phyloP scores from a whole-genome alignment of 1,284 basidiomycete species.

The Naganishia cerealis region DNA sequence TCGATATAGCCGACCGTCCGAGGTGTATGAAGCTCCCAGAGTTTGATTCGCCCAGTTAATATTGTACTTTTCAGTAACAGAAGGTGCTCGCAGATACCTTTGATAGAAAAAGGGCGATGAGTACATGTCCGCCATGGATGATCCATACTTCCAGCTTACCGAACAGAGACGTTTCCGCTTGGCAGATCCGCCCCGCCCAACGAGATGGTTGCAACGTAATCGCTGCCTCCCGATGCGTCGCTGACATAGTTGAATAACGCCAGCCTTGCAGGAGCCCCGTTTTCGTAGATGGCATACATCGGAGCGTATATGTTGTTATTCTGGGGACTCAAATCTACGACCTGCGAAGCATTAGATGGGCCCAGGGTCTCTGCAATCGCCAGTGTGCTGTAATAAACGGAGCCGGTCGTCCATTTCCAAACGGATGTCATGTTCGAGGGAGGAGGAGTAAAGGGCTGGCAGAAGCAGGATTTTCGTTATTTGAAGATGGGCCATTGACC shows the following conservation, averaged over 20 bases:
- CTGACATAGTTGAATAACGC: conserved; percentile 67
- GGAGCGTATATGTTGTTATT: conserved; percentile 62
- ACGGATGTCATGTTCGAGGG: conserved; percentile 39
- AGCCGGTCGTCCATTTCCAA: conserved; percentile 54
- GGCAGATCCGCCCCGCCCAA: conserved; percentile 49
- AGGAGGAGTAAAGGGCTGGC: conserved; percentile 55
- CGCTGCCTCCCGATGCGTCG: conserved; percentile 55
- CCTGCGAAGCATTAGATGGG: conserved; percentile 61
- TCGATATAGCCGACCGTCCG: conserved; percentile 66
- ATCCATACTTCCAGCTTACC: conserved; percentile 53
- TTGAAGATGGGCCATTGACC: not conserved
- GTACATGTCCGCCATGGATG: not conserved
- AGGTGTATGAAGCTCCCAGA: conserved; percentile 64
- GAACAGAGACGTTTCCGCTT: conserved; percentile 60
- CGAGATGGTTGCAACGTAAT: conserved; percentile 42
- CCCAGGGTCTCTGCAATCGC: conserved; percentile 69
- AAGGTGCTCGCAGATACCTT: conserved; percentile 54
- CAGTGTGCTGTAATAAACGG: conserved; percentile 68
- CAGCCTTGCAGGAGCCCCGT: conserved; percentile 58
- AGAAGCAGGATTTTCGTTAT: not conserved
- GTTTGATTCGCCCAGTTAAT: conserved; percentile 74
- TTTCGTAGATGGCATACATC: conserved; percentile 68
- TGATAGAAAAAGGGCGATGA: conserved; percentile 26
- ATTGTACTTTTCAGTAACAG: conserved; percentile 65
- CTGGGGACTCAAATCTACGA: conserved; percentile 62